Percentiles rank a stretch among this genome's conserved stretches.
phyloP scores from a whole-genome alignment of 2,329 filamentous ascomycete genomes.

The Colletotrichum camelliae region DNA sequence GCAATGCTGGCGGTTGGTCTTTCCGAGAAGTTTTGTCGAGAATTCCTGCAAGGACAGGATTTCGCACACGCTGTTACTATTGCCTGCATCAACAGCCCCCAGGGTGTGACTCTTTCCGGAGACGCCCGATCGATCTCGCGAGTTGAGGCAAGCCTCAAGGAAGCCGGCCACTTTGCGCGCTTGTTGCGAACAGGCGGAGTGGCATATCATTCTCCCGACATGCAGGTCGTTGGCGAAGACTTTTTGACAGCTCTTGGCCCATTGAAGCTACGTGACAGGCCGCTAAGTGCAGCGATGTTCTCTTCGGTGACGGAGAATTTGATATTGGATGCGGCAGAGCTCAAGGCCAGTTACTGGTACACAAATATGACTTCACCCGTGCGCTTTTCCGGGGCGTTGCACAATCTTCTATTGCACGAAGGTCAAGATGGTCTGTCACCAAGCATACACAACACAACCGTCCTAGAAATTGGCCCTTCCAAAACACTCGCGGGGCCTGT shows the following conservation, averaged over 20 bases:
- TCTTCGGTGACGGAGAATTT: background rate
- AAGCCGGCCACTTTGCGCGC: background rate
- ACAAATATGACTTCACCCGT: slow-evolving; percentile 13
- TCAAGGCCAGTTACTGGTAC: background rate
- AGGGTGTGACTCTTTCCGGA: slow-evolving; percentile 56
- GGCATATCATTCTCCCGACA: slow-evolving; percentile 12
- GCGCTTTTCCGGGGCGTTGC: slow-evolving; percentile 32
- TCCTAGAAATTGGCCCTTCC: slow-evolving; percentile 33
- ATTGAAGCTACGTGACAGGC: background rate
- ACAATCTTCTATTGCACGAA: slow-evolving; percentile 30
- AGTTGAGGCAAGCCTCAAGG: slow-evolving; percentile 37
- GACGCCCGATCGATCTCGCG: slow-evolving; percentile 45
- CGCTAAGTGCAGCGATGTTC: slow-evolving; percentile 34
- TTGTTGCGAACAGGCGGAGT: background rate
- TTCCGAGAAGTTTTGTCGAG: background rate
- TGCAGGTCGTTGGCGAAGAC: background rate
- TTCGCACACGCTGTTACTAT: slow-evolving; percentile 27
- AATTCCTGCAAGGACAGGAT: background rate
- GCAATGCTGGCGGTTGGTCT: background rate
- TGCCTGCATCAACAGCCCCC: slow-evolving; percentile 56
- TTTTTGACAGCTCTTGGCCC: background rate
- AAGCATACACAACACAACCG: background rate
- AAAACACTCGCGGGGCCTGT: slow-evolving; percentile 32
- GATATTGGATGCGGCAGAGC: background rate
- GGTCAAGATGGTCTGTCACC: background rate